A percentile compares a stretch with the other conserved stretches of the same genome.
phyloP scores from a whole-genome alignment of 805 yeast genomes.

The Brettanomyces naardenensis region DNA sequence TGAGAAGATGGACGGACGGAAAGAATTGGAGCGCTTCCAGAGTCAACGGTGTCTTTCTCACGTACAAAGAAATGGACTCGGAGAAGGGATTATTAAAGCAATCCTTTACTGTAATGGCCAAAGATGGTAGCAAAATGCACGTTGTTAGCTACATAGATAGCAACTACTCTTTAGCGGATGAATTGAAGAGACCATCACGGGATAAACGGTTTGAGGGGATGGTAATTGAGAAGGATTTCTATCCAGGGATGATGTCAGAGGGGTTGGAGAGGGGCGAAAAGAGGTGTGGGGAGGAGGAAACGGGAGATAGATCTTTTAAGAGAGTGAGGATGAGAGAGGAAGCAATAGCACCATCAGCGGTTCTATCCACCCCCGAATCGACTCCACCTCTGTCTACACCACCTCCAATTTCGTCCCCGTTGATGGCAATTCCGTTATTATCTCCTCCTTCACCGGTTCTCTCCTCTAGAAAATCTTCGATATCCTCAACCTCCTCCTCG shows the following conservation, averaged over 20 bases:
- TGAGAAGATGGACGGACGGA: constrained; percentile 78
- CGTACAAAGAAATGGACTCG: constrained; percentile 57
- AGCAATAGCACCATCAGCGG: not conserved
- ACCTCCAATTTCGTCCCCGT: no score
- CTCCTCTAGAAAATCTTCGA: not conserved
- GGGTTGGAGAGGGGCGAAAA: no score
- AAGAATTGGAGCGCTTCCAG: constrained; percentile 66
- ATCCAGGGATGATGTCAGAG: constrained; percentile 12
- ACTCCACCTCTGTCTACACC: no score
- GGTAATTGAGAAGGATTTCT: constrained; percentile 11
- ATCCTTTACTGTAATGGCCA: constrained; percentile 49
- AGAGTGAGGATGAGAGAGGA: no score
- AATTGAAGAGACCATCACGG: constrained; percentile 33
- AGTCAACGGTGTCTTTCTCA: constrained; percentile 54
- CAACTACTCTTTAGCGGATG: constrained; percentile 5
- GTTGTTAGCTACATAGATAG: constrained; percentile 45
- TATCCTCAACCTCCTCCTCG: no score
- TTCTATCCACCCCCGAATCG: not conserved
- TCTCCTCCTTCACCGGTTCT: not conserved
- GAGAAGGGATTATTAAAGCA: constrained; percentile 56
- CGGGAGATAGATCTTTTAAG: no score
- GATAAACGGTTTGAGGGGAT: constrained; percentile 31
- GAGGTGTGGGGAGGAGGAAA: no score
- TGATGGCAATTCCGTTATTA: no score
- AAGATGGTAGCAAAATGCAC: constrained; percentile 47